phyloP scores from a whole-genome alignment of 1,139 yeast species.

The Hansenula sp. region DNA sequence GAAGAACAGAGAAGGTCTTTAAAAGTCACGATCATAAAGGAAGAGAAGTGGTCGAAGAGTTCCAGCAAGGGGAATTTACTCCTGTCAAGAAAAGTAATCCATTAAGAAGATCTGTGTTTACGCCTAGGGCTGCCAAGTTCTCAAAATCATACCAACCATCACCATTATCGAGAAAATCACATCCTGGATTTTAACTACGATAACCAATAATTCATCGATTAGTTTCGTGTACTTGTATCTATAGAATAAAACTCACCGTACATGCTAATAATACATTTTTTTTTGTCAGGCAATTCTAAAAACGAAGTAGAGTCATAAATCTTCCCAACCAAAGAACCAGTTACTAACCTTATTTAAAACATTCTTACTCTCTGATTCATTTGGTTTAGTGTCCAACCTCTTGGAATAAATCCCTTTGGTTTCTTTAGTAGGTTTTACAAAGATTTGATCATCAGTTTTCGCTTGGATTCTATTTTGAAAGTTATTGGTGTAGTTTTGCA shows the following conservation, averaged over 20 bases:
- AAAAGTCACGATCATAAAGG: constrained; percentile 22
- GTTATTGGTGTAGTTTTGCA: constrained; percentile 9
- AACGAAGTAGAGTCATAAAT: constrained; percentile 26
- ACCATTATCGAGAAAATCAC: constrained; percentile 10
- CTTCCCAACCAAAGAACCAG: constrained; percentile 56
- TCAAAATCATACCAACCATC: constrained; percentile 11
- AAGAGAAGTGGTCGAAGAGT: constrained; percentile 18
- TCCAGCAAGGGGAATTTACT: constrained; percentile 11
- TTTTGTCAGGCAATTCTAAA: background rate
- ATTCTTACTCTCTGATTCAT: constrained; percentile 17
- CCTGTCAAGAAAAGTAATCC: constrained; percentile 8
- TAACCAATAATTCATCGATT: background rate
- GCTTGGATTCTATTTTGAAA: constrained; percentile 8
- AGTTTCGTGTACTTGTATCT: too few relatives aligned
- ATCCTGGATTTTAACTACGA: background rate
- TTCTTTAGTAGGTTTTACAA: constrained; percentile 25
- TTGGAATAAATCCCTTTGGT: constrained; percentile 25
- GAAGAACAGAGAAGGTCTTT: constrained; percentile 20
- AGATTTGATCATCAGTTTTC: constrained; percentile 26
- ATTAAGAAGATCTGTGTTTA: constrained; percentile 2
- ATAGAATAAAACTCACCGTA: background rate
- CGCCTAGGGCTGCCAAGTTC: constrained; percentile 1
- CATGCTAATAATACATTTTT: background rate
- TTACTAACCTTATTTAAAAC: constrained; percentile 28
- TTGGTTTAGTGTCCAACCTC: constrained; percentile 15